Conservation (phyloP, 306 rosid species). For the Glycyrrhiza uralensis region DNA sequence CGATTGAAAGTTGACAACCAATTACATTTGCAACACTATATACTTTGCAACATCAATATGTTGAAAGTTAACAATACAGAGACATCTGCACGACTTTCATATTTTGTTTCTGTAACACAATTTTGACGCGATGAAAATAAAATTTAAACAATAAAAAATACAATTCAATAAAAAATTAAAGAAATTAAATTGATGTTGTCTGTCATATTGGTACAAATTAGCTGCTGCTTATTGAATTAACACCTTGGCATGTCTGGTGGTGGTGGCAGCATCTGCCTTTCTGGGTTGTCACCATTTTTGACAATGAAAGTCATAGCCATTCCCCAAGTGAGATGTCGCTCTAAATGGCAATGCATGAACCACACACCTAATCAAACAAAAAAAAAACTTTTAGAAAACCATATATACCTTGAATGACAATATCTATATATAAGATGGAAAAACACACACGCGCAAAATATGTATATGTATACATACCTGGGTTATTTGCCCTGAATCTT, state of each 20-base stretch:
- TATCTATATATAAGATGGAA: no score
- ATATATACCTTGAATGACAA: not conserved
- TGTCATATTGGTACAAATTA: not conserved
- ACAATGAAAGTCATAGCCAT: slow-evolving; percentile 55
- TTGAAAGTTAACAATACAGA: no score
- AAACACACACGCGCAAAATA: no score
- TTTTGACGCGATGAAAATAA: not conserved
- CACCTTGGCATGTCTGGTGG: slow-evolving; percentile 52
- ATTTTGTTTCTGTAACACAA: not conserved
- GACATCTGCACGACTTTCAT: not conserved
- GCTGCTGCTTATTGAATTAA: not conserved
- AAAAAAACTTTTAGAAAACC: not conserved
- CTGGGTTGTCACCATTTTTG: slow-evolving; percentile 35
- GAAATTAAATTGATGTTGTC: not conserved
- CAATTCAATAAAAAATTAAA: not conserved
- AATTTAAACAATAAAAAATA: not conserved
- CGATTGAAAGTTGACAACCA: no score
- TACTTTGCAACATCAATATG: no score
- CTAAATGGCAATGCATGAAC: slow-evolving; percentile 58
- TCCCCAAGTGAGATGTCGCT: slow-evolving; percentile 53
- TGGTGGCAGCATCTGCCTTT: slow-evolving; percentile 34
- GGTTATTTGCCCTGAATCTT: slow-evolving; percentile 36
- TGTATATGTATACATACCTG: slow-evolving; percentile 9
- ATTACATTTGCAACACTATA: not conserved
- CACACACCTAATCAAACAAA: slow-evolving; percentile 37